Percentiles rank a stretch among this genome's conserved stretches.
These are phyloP conservation scores for Daphne laureola DNA, from an alignment of 441 rosid genomes.

Conservation along the genomic window DNA sequence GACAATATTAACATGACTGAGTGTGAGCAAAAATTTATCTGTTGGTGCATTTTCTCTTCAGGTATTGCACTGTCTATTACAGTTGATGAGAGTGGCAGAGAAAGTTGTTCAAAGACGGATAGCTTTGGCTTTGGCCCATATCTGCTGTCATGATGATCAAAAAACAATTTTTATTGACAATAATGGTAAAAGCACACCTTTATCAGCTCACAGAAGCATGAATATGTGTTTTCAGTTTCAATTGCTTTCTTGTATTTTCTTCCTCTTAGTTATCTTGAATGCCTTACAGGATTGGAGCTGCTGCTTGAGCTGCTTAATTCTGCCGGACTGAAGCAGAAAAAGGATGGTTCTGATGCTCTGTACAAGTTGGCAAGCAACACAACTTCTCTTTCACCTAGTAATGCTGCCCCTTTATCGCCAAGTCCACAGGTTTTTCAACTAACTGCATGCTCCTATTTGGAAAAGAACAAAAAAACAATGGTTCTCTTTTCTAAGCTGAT, in stretches of 20 bases:
- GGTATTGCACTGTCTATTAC: conserved; percentile 50
- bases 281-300: conserved; percentile 40
- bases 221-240: background rate
- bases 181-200: conserved; percentile 30
- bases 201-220: background rate
- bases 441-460: too few species aligned
- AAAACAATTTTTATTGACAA: conserved; percentile 47
- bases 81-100: conserved; percentile 42
- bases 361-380: conserved; percentile 45
- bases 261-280: conserved; percentile 3
- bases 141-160: conserved; percentile 46
- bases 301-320: conserved; percentile 48
- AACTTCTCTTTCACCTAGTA: conserved; percentile 36
- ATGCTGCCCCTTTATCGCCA: conserved; percentile 61
- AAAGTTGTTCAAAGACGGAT: conserved; percentile 45
- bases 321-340: conserved; percentile 36
- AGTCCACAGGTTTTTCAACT: conserved; percentile 33
- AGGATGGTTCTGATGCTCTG: conserved; percentile 47
- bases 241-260: conserved; percentile 1
- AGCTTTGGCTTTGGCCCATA: conserved; percentile 63
- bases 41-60: conserved; percentile 16
- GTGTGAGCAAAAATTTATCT: background rate
- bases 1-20: too few species aligned
- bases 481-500: too few species aligned
- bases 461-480: too few species aligned